A percentile compares a stretch with the other conserved stretches of the same genome.
phyloP scores from a whole-genome alignment of 345 rosid genomes.

The Psidium friedrichsthalianum region DNA sequence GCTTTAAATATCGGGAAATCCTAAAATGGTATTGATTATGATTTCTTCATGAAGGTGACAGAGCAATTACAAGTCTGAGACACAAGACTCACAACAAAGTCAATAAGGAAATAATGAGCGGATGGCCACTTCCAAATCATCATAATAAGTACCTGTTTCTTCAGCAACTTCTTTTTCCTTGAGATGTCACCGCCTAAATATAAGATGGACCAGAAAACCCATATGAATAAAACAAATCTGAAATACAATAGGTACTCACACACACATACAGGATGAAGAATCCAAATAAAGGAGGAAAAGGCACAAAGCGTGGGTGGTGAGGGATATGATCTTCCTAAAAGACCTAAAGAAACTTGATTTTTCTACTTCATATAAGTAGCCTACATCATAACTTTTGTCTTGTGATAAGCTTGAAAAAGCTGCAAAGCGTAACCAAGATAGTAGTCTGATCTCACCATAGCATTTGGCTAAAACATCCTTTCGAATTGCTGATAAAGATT shows the following conservation, averaged over 20 bases:
- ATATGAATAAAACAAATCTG: neutral
- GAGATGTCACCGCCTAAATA: slow-evolving; percentile 84
- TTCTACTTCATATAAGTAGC: neutral
- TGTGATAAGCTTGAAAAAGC: neutral
- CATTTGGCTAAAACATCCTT: slow-evolving; percentile 99
- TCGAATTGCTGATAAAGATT: slow-evolving; percentile 79
- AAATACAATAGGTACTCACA: neutral
- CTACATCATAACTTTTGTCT: neutral
- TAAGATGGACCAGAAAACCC: neutral
- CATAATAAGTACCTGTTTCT: slow-evolving; percentile 63
- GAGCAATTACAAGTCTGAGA: neutral
- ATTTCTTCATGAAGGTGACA: neutral
- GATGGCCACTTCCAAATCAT: neutral
- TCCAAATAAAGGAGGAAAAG: neutral
- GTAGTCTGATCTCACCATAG: slow-evolving; percentile 42
- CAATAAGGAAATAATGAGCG: neutral
- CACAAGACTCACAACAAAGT: neutral
- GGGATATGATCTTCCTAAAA: neutral
- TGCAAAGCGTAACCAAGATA: neutral
- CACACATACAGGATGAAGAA: neutral
- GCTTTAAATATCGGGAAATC: neutral
- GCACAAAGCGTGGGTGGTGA: neutral
- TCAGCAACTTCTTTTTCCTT: slow-evolving; percentile 90
- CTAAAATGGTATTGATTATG: neutral
- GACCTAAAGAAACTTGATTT: neutral